phyloP scores from a whole-genome alignment of 352 stramenopile species.

The Pythium insidiosum region DNA sequence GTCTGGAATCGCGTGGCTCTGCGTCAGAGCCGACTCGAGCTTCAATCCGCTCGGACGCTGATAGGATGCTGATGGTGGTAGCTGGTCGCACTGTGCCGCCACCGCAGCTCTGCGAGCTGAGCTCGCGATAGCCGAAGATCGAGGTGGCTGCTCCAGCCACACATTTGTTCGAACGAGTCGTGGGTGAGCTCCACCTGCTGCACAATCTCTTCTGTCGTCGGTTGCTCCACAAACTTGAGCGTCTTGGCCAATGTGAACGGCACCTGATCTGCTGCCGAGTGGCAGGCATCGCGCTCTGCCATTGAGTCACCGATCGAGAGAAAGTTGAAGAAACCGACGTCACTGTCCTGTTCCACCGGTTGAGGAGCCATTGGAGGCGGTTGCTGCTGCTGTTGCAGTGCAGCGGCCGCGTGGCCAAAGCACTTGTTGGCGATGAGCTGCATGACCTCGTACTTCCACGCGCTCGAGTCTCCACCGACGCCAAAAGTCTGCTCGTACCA shows the following conservation, averaged over 20 bases:
- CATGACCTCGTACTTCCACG: constrained; percentile 85
- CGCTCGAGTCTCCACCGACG: constrained; percentile 60
- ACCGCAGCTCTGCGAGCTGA: constrained; percentile 69
- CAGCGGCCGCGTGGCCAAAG: constrained; percentile 23
- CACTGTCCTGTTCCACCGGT: constrained; percentile 12
- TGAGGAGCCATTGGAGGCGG: neutral
- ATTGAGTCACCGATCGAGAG: constrained; percentile 81
- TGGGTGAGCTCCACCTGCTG: constrained; percentile 79
- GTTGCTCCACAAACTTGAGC: constrained; percentile 82
- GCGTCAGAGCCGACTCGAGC: no score
- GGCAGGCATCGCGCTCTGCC: constrained; percentile 81
- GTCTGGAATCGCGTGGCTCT: no score
- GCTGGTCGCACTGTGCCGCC: no score
- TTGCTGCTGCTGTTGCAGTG: constrained; percentile 3
- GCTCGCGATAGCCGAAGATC: constrained; percentile 69
- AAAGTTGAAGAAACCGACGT: constrained; percentile 84
- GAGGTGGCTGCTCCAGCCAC: constrained; percentile 55
- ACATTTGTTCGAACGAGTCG: constrained; percentile 86
- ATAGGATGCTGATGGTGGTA: no score
- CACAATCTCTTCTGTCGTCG: constrained; percentile 69
- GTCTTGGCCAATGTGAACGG: constrained; percentile 76
- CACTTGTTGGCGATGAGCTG: constrained; percentile 82
- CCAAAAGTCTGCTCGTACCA: constrained; percentile 86
- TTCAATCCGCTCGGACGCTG: no score
- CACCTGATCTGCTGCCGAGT: constrained; percentile 53